phyloP scores from a whole-genome alignment of 805 yeast genomes.

The Candida khao-thaluensis region DNA sequence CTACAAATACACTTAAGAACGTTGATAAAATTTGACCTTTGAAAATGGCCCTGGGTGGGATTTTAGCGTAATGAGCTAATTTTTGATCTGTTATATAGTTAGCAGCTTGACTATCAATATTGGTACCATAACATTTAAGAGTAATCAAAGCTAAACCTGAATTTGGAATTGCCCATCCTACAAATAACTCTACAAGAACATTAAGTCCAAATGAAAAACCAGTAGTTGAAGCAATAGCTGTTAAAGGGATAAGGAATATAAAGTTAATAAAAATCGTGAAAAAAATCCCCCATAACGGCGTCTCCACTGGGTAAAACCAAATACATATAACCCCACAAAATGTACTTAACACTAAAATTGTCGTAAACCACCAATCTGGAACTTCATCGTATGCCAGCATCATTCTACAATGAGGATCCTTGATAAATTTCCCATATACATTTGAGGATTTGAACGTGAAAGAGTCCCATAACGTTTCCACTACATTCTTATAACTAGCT shows the following conservation, averaged over 20 bases:
- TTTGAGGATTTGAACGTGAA: conserved; percentile 19
- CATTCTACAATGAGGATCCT: conserved; percentile 58
- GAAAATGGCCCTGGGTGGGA: conserved; percentile 63
- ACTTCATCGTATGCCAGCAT: conserved; percentile 63
- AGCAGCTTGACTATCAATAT: conserved; percentile 64
- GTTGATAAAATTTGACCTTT: conserved; percentile 43
- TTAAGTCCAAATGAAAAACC: conserved; percentile 58
- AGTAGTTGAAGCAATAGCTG: conserved; percentile 61
- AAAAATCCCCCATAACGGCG: conserved; percentile 64
- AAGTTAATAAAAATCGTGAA: conserved; percentile 56
- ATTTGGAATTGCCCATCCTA: conserved; percentile 64
- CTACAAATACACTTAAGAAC: conserved; percentile 31
- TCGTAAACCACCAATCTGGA: conserved; percentile 70
- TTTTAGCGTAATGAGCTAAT: conserved; percentile 55
- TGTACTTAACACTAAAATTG: conserved; percentile 46
- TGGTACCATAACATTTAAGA: conserved; percentile 46
- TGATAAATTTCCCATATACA: conserved; percentile 23
- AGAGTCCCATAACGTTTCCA: conserved; percentile 21
- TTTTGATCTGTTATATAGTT: conserved; percentile 48
- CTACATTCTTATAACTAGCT: conserved; percentile 36
- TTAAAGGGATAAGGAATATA: conserved; percentile 58
- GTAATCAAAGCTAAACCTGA: conserved; percentile 58
- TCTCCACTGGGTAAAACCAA: conserved; percentile 48
- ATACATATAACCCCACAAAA: conserved; percentile 45
- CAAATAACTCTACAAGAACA: conserved; percentile 61